Base-by-base conservation (phyloP, 148 eudicot genomes). In the Persicaria tinctoria region DNA sequence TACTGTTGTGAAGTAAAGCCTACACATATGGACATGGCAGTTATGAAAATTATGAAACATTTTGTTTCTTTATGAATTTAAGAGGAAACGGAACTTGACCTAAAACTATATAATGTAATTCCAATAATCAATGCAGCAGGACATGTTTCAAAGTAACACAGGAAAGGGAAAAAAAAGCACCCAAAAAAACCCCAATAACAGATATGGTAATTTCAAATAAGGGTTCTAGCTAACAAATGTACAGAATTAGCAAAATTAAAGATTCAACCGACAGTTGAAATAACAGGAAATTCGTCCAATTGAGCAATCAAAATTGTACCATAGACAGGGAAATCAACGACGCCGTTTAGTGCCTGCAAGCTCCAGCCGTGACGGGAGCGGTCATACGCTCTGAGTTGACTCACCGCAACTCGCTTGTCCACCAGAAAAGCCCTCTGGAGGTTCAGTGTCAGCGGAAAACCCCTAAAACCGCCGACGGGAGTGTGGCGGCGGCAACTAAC, bases 1-100 rank as follows among this genome's bases (percentile, higher is more conserved):
- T 60, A 93, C 91, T 79, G 84, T 84, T 77, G 98, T 91, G 78
- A 77, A 93, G 77, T 93, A 95, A 63, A 95, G 85, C 96, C 97
- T 92, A 72, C 57, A 56, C 50, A 70, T 38, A 44, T 72, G 16
- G 5, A 70, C 45, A 44, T 72, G 16, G 5, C 51, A 70, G 54
- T 48, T 17, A 71, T 48, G 8, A 38, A 68, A 53, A 53, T 9
- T 53, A 1, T 53, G 38, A 32, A 32, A 32, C 38, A 32, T 32
- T 32, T 2, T 32, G 38, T 32, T 32, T 32, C 1, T 32, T n/a
- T n/a, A 53, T 55, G 17, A 13, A 50, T 8, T 8, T 50, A 50
- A 50, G 12, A 50, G 53, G 53, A 12, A 50, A 8, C 0, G 23
- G 23, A 20, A 20, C 23, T 20, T 20, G 23, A 20, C 23, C 10